Conservation (phyloP, 2,329 filamentous ascomycete genomes). For the Fusarium dlaminii region DNA sequence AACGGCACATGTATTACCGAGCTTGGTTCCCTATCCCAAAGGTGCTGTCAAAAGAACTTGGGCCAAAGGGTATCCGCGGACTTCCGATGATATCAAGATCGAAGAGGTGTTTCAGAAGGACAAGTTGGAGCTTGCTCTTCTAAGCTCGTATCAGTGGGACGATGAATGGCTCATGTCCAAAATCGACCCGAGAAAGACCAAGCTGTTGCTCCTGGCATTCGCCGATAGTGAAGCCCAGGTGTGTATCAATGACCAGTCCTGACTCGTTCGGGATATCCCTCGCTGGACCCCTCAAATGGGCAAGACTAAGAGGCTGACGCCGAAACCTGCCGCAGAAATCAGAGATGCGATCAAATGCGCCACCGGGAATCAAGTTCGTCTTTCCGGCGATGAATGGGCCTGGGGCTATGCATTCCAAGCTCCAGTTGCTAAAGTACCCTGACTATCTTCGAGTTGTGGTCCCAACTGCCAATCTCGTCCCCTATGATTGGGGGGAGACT, state of each 20-base stretch:
- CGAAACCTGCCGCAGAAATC: slow-evolving; percentile 49
- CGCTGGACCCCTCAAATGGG: slow-evolving; percentile 1
- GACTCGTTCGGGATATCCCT: slow-evolving; percentile 9
- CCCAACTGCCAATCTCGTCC: slow-evolving; percentile 85
- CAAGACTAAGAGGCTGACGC: slow-evolving; percentile 32
- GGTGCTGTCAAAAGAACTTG: slow-evolving; percentile 87
- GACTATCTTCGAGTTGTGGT: slow-evolving; percentile 81
- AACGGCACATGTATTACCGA: background rate
- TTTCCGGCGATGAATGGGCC: slow-evolving; percentile 83
- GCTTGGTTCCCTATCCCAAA: slow-evolving; percentile 54
- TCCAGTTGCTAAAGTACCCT: slow-evolving; percentile 86
- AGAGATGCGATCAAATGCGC: slow-evolving; percentile 59
- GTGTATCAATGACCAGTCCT: slow-evolving; percentile 35
- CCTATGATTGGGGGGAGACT: slow-evolving; percentile 89
- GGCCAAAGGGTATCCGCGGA: slow-evolving; percentile 69
- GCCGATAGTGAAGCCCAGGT: slow-evolving; percentile 64
- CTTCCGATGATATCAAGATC: slow-evolving; percentile 80
- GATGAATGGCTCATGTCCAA: slow-evolving; percentile 81
- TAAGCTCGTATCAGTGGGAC: slow-evolving; percentile 91
- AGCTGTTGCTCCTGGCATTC: slow-evolving; percentile 69
- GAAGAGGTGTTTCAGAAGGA: slow-evolving; percentile 84
- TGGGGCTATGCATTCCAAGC: slow-evolving; percentile 91
- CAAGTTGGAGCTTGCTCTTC: slow-evolving; percentile 77
- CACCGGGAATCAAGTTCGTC: slow-evolving; percentile 71
- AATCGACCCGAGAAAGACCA: slow-evolving; percentile 68